Conservation (phyloP, 1,139 yeast genomes). For the Sugiyamaella grinbergsii region DNA sequence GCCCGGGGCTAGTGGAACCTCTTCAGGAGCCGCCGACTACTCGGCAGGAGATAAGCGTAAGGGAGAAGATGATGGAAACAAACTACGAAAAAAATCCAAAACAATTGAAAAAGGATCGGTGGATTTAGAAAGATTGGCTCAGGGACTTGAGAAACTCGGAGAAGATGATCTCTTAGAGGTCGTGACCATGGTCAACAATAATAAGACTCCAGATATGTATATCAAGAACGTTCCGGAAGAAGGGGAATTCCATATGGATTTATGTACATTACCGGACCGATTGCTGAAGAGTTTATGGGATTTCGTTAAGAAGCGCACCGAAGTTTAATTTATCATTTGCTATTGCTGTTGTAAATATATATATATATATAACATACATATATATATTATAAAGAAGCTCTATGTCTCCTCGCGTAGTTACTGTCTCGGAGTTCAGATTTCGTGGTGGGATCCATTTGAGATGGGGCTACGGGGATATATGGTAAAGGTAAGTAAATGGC, state of each 20-base stretch:
- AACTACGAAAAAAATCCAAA: slow-evolving; percentile 55
- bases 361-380: not conserved
- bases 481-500: too few relatives aligned
- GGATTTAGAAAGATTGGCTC: slow-evolving; percentile 88
- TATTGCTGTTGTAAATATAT: not conserved
- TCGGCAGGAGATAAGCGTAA: slow-evolving; percentile 48
- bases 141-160: slow-evolving; percentile 79
- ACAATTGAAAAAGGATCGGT: slow-evolving; percentile 60
- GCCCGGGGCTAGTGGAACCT: slow-evolving; percentile 37
- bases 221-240: slow-evolving; percentile 94
- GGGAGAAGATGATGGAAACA: slow-evolving; percentile 40
- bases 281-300: slow-evolving; percentile 93
- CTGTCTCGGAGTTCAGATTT: not conserved
- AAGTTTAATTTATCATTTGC: slow-evolving; percentile 25
- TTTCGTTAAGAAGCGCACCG: slow-evolving; percentile 66
- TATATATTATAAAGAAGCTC: not conserved
- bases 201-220: slow-evolving; percentile 93
- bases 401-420: not conserved
- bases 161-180: slow-evolving; percentile 94
- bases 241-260: slow-evolving; percentile 96
- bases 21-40: slow-evolving; percentile 33
- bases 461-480: too few relatives aligned
- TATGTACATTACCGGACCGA: slow-evolving; percentile 90
- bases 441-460: too few relatives aligned
- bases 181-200: slow-evolving; percentile 97